Evolutionary conservation across 2,329 filamentous ascomycete species (phyloP), one percentile per base, ranked within the genome.

Genomic region (Onygenales sp.): DNA sequence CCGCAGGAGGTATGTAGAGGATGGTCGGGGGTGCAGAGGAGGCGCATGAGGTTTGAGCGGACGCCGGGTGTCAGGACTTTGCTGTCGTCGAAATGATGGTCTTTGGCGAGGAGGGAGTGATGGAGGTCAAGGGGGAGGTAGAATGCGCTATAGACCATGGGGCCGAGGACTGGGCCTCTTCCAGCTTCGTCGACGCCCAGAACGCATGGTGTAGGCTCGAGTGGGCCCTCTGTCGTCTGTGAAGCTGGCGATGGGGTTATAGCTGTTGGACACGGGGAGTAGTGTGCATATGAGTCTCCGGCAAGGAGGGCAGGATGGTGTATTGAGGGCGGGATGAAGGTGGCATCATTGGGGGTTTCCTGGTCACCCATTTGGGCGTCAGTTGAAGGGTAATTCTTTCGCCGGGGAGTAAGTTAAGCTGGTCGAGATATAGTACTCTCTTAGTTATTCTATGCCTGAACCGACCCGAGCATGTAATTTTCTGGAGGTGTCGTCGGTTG

Each of bases 111-210:
- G 32, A 96, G 82, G 1, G 86, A 79, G 65, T 85, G 83, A 58
- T 85, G 79, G 38, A 77, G 67, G 31, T 85, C 80, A 32, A 83
- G 75, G 0, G 83, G 78, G 2, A 88, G 70, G 50, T 94, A 94
- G 59, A 94, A 87, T 36, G 82, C 74, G 48, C 75, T 79, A 67
- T 85, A 85, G 51, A 86, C 80, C 83, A 84, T 86, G 14, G 81
- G 83, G 31, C 80, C 92, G 10, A 97, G 80, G n/a, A 96, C 92
- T 27, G 92, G 92, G 1, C 92, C 92, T 64, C 92, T 83, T 45
- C 92, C 92, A 60, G 92, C 92, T 76, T 97, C 92, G 69, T 97
- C 92, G 50, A 97, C 86, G 57, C 92, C 92, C 21, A 97, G 78
- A 17, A 87, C 85, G 70, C 88, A 93, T 64, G 83, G 79, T 54